phyloP scores from a whole-genome alignment of 2,329 filamentous ascomycete species.

The Phialophora chinensis region DNA sequence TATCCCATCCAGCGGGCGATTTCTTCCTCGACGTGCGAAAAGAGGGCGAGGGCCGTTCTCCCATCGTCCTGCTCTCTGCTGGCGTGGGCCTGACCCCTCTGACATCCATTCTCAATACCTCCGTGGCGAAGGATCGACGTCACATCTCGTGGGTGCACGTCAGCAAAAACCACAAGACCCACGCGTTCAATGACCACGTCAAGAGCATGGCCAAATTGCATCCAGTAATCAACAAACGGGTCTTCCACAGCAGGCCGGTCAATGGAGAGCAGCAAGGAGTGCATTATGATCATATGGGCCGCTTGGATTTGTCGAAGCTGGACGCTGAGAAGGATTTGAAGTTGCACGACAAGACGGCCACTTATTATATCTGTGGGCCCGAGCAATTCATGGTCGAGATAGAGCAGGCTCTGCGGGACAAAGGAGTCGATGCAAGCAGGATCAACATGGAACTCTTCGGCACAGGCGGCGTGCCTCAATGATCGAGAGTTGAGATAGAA shows the following conservation, averaged over 20 bases:
- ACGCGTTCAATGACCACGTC: constrained; percentile 62
- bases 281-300: constrained; percentile 65
- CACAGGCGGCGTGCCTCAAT: constrained; percentile 52
- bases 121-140: constrained; percentile 53
- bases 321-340: constrained; percentile 60
- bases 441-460: constrained; percentile 72
- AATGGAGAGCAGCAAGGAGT: constrained; percentile 56
- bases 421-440: constrained; percentile 64
- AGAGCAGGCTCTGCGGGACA: constrained; percentile 57
- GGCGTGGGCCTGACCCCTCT: constrained; percentile 68
- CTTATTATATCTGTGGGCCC: constrained; percentile 76
- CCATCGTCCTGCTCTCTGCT: constrained; percentile 66
- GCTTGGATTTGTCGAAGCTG: constrained; percentile 63
- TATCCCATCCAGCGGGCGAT: constrained; percentile 70
- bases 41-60: constrained; percentile 44
- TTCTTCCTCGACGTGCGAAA: constrained; percentile 58
- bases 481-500: neutral
- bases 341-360: constrained; percentile 58
- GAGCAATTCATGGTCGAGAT: constrained; percentile 70
- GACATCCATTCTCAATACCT: constrained; percentile 64
- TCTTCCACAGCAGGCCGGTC: constrained; percentile 63
- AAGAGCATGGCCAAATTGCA: constrained; percentile 51
- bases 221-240: constrained; percentile 56
- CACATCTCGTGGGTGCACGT: constrained; percentile 67
- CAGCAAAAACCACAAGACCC: constrained; percentile 54